Base-by-base conservation (phyloP, 2,329 filamentous ascomycete genomes). In the Periconia sp. region DNA sequence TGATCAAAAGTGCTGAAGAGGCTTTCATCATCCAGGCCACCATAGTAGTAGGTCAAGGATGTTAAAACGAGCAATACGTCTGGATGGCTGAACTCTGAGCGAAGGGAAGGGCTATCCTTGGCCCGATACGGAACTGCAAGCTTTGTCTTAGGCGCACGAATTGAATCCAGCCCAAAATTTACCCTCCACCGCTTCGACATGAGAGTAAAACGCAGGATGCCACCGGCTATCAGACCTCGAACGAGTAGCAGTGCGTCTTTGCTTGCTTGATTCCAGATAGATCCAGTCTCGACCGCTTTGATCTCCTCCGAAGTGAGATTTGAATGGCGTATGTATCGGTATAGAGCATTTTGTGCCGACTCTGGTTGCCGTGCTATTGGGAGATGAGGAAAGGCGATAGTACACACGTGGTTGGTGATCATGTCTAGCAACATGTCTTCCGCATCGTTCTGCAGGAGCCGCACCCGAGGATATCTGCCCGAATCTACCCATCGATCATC, bases 81-180 rank as follows among this genome's bases (percentile, higher is more conserved):
- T 0, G 85, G 84, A 50, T 90, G 85, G 0, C 83, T 82, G 57
- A 80, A 89, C 52, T 89, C 86, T 0, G 84, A 80, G 5, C 81
- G 76, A 0, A 81, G 77, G 0, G 78, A 79, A 0, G 86, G 85
- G 0, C 77, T 72, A 2, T 85, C 86, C 43, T 89, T 88, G 0
- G 83, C 83, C 9, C 80, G 74, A 35, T 78, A 89, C 0, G 86
- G 86, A 0, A 89, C 86, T 0, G 63, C 68, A 3, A 69, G 57
- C n/a, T 48, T 40, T 1, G 59, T 66, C 82, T 80, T 48, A 82
- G 87, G 57, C 79, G 83, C 55, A 0, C 66, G 57, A 7, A 7
- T 42, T 0, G 54, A 46, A 53, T 83, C 77, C 0, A 80, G 69
- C 0, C 86, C 85, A 45, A 84, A 89, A 40, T 87, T 78, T 0